These are phyloP conservation scores for Chrysanthemum makinoi DNA, from an alignment of 129 eudicot species.

Conservation along the genomic window DNA sequence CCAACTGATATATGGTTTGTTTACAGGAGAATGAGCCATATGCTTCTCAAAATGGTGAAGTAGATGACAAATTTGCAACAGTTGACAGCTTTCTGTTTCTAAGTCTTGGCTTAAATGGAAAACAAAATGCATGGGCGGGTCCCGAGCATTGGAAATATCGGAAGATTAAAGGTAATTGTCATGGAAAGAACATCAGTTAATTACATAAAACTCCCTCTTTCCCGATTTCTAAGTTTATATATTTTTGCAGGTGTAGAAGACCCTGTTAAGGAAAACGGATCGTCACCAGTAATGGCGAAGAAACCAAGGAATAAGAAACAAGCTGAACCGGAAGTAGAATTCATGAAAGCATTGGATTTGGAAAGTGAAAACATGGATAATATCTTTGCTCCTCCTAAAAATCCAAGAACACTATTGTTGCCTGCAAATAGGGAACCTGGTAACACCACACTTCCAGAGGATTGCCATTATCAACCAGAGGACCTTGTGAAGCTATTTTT, in stretches of 20 bases:
- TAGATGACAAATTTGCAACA: conserved; percentile 31
- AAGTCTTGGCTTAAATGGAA: conserved; percentile 35
- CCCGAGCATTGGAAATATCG: conserved; percentile 73
- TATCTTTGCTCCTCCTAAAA: conserved; percentile 58
- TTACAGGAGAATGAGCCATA: conserved; percentile 40
- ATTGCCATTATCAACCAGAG: conserved; percentile 73
- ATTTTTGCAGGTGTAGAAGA: conserved; percentile 39
- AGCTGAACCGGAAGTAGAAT: conserved; percentile 48
- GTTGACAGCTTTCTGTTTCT: conserved; percentile 42
- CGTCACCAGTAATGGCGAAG: conserved; percentile 25
- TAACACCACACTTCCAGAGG: conserved; percentile 65
- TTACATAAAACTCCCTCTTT: not conserved
- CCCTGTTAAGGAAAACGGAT: conserved; percentile 27
- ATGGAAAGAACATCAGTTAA: not conserved
- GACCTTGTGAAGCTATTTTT: conserved; percentile 65
- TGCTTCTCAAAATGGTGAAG: conserved; percentile 30
- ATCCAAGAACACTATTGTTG: conserved; percentile 44
- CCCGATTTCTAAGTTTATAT: not conserved
- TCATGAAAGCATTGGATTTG: conserved; percentile 33
- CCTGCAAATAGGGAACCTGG: conserved; percentile 45
- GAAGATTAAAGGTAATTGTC: conserved; percentile 45
- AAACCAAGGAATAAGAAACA: conserved; percentile 41
- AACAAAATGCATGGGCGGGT: conserved; percentile 71
- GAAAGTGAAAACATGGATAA: conserved; percentile 29
- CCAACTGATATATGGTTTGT: not conserved